phyloP scores from a whole-genome alignment of 169 alveolate genomes.

The Babesia bigemina region DNA sequence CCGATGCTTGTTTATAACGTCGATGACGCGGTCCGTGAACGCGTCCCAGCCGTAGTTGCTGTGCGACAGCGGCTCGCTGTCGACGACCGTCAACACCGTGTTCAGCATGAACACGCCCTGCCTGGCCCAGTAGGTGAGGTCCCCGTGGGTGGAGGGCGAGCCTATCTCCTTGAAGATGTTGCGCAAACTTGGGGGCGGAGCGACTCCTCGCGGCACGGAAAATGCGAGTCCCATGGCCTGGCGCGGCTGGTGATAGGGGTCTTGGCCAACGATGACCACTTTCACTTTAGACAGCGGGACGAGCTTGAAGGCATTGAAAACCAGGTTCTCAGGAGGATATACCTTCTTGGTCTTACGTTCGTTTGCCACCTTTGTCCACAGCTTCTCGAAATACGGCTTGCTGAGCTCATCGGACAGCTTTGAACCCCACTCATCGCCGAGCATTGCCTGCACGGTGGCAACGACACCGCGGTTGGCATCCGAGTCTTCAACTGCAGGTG shows the following conservation, averaged over 20 bases:
- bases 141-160: constrained; percentile 91
- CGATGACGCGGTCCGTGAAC: constrained; percentile 88
- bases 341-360: constrained; percentile 76
- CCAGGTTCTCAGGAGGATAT: constrained; percentile 85
- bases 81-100: constrained; percentile 93
- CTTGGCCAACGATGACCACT: constrained; percentile 98
- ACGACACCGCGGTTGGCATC: background rate
- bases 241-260: constrained; percentile 95
- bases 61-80: constrained; percentile 91
- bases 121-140: constrained; percentile 95
- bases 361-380: constrained; percentile 72
- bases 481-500: background rate
- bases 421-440: constrained; percentile 59
- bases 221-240: constrained; percentile 98
- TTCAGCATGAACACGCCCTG: constrained; percentile 97
- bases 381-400: constrained; percentile 76
- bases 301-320: constrained; percentile 82
- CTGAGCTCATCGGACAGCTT: constrained; percentile 72
- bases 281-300: constrained; percentile 88
- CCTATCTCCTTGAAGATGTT: constrained; percentile 94
- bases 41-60: constrained; percentile 88
- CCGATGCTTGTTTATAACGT: constrained; percentile 79
- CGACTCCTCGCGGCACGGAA: constrained; percentile 92
- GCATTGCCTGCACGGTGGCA: constrained; percentile 12
- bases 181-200: constrained; percentile 96